Base-by-base conservation (phyloP, 1,284 basidiomycete genomes). In the Takashimella koratensis region DNA sequence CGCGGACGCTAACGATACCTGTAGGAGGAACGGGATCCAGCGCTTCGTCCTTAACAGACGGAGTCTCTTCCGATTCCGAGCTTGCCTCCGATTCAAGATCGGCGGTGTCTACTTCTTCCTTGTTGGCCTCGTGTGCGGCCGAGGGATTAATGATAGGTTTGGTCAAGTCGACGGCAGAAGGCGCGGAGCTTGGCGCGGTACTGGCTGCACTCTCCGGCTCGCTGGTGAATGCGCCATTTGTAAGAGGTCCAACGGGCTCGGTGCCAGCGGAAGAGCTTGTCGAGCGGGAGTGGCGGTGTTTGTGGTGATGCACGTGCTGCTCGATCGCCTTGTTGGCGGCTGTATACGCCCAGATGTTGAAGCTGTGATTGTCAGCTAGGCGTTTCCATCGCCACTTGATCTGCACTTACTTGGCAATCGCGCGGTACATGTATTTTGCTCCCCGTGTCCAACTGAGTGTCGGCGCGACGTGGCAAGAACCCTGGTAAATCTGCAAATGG, bases 401-500 rank as follows among this genome's bases (percentile, higher is more conserved):
- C 44, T 30, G 13, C 19, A 58, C 71, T 59, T 46, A 76, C 74
- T 74, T 71, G 1, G 74, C 74, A 26, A 65, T 65, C 1, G 73
- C 69, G 19, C 74, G 57, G 53, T 73, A 75, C 64, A 76, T 74
- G 58, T 67, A 71, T 46, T 75, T 75, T 0, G 74, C 67, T 21
- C 67, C 70, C 16, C 63, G 63, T 3, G 72, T 75, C 65, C 73
- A 76, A n/a, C 68, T 68, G 27, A 76, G 49, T 2, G 74, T 76
- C 0, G 76, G 73, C 0, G 74, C 71, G 6, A 77, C 76, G 51
- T 77, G 76, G 43, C 69, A 71, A 20, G 68, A 70, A n/a, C 71
- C 73, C 47, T 76, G 74, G 49, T 71, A 74, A n/a, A 76, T 68
- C 57, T 76, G 72, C n/a, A 80, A 62, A 53, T 79, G 78, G 8